Evolutionary conservation across 495 filamentous ascomycete species (phyloP).

Genomic region (Aspergillus conjunctus): DNA sequence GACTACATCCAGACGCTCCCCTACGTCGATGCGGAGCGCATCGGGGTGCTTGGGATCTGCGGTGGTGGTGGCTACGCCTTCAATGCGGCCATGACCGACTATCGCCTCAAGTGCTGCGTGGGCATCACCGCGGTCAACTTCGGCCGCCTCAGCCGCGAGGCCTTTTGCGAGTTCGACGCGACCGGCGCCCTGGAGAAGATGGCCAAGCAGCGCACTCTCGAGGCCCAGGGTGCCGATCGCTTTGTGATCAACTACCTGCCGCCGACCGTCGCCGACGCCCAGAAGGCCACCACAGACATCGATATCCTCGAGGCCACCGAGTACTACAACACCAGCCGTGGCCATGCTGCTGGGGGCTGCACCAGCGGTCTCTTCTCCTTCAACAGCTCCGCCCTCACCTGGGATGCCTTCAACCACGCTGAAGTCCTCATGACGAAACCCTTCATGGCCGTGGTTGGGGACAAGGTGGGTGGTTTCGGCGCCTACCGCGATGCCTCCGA

Average conservation of each 20-base stretch:
- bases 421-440: slow-evolving; percentile 25
- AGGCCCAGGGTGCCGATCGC: slow-evolving; percentile 25
- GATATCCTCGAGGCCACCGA: slow-evolving; percentile 26
- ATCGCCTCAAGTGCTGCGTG: slow-evolving; percentile 36
- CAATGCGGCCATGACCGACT: slow-evolving; percentile 40
- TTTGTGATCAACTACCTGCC: slow-evolving; percentile 19
- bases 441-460: slow-evolving; percentile 25
- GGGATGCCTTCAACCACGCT: slow-evolving; percentile 26
- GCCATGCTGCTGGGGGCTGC: slow-evolving; percentile 18
- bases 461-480: slow-evolving; percentile 23
- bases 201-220: slow-evolving; percentile 25
- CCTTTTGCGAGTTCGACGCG: slow-evolving; percentile 22
- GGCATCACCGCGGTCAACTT: slow-evolving; percentile 32
- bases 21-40: slow-evolving; percentile 33
- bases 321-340: slow-evolving; percentile 28
- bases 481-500: slow-evolving; percentile 27
- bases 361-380: slow-evolving; percentile 27
- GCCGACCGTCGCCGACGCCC: slow-evolving; percentile 21
- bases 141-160: slow-evolving; percentile 28
- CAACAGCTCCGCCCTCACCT: slow-evolving; percentile 25
- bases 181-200: slow-evolving; percentile 24
- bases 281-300: slow-evolving; percentile 21
- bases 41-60: slow-evolving; percentile 43
- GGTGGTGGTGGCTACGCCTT: slow-evolving; percentile 37
- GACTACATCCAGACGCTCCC: slow-evolving; percentile 33